Base-by-base conservation (phyloP, 441 rosid species). In the Arabidopsis lyrata region DNA sequence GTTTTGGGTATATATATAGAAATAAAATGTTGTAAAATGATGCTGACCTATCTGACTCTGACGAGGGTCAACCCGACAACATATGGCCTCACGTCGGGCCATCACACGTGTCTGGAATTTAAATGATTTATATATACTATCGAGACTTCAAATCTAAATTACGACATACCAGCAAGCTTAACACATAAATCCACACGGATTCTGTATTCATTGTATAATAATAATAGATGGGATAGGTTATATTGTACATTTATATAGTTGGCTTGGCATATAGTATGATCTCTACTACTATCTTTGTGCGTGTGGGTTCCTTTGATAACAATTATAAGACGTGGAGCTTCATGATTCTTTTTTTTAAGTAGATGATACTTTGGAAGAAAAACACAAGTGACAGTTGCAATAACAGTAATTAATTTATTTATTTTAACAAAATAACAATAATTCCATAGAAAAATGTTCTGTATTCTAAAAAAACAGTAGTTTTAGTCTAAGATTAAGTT, bases 11-110 rank as follows among this genome's bases (percentile, higher is more conserved):
- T 16, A 54, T 68, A 68, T 16, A 54, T 22, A 1, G 31, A 76
- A 63, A 18, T 45, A 35, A 76, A 76, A 69, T 76, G 79, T 76
- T 76, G 75, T 75, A 55, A 75, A 69, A 69, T 76, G 79, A 76
- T 69, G 79, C 52, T 62, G 79, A 76, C 74, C 65, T 39, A 24
- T 68, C 74, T 68, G 58, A 68, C 41, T 38, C 16, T 16, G 50
- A 68, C 57, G 34, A 75, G 24, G 5, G 78, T 75, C 78, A 75
- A 75, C 69, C 69, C 78, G 78, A 75, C 78, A 75, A 68, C 42
- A 61, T 68, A 68, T 75, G 63, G 15, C 57, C 74, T 61, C 62
- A 24, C 22, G 64, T 75, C 44, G 78, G 78, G 24, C 69, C 78
- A 68, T 68, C 63, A 67, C 57, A 75, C 74, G 78, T 68, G 78